phyloP scores from a whole-genome alignment of 495 filamentous ascomycete genomes.

The Aspergillus asperescens region DNA sequence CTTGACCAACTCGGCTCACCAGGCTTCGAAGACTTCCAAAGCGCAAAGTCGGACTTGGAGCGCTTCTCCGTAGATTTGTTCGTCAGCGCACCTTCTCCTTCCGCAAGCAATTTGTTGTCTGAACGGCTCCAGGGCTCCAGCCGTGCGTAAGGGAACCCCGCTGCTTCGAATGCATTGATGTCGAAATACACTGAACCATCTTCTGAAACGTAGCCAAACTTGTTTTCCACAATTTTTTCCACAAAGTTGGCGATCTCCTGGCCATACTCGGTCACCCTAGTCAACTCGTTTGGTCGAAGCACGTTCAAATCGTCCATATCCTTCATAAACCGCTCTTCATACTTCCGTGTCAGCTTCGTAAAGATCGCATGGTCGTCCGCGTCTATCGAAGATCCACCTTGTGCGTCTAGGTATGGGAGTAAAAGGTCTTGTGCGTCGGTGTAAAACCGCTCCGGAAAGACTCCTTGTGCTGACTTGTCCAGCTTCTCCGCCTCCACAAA shows the following conservation, averaged over 20 bases:
- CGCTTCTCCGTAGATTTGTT: constrained; percentile 65
- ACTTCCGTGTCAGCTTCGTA: constrained; percentile 72
- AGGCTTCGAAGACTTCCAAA: constrained; percentile 90
- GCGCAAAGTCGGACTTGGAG: constrained; percentile 75
- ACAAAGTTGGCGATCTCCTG: constrained; percentile 77
- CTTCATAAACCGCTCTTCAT: constrained; percentile 74
- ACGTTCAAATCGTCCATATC: constrained; percentile 88
- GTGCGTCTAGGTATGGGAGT: constrained; percentile 75
- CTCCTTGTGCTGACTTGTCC: constrained; percentile 24
- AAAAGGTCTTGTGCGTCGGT: constrained; percentile 59
- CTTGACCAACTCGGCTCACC: constrained; percentile 89
- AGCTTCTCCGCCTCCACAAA: constrained; percentile 42
- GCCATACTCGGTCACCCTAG: constrained; percentile 85
- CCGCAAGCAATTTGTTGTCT: constrained; percentile 73
- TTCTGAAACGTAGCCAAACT: constrained; percentile 73
- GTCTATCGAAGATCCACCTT: constrained; percentile 69
- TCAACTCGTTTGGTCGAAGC: constrained; percentile 72
- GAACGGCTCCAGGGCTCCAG: constrained; percentile 83
- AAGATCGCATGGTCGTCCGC: constrained; percentile 71
- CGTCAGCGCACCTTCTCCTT: constrained; percentile 82
- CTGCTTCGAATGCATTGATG: constrained; percentile 77
- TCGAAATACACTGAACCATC: constrained; percentile 95
- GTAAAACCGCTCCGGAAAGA: constrained; percentile 53
- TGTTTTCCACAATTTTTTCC: constrained; percentile 71
- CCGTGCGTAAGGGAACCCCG: constrained; percentile 77